Percentiles rank a stretch among this genome's conserved stretches.
Conservation (phyloP, 768 basidiomycete genomes). For the Dendrothele bispora region DNA sequence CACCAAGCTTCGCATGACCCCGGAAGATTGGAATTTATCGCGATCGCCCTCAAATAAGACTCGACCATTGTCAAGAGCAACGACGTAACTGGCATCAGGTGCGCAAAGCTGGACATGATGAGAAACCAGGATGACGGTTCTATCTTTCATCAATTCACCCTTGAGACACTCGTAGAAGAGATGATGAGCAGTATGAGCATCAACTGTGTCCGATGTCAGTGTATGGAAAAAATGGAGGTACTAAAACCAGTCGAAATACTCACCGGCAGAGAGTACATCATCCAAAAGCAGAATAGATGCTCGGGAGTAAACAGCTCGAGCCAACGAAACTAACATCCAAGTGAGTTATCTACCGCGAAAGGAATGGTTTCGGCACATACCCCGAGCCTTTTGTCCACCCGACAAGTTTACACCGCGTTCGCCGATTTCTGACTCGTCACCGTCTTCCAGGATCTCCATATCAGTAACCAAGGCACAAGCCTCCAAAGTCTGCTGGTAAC, state of each 20-base stretch:
- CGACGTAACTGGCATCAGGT: slow-evolving; percentile 77
- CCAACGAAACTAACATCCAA: slow-evolving; percentile 56
- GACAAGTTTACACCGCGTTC: slow-evolving; percentile 69
- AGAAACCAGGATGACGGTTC: slow-evolving; percentile 91
- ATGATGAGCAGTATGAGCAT: slow-evolving; percentile 91
- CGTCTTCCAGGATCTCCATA: slow-evolving; percentile 82
- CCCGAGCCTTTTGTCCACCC: slow-evolving; percentile 69
- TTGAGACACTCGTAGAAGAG: slow-evolving; percentile 81
- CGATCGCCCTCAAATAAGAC: slow-evolving; percentile 70
- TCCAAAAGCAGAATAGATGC: slow-evolving; percentile 82
- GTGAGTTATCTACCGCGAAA: slow-evolving; percentile 1
- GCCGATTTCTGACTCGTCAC: slow-evolving; percentile 85
- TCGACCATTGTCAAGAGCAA: slow-evolving; percentile 81
- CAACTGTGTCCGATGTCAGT: slow-evolving; percentile 54
- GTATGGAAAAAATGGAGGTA: slow-evolving; percentile 2
- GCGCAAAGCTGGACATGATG: slow-evolving; percentile 91
- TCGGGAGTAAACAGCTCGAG: slow-evolving; percentile 88
- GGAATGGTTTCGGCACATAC: slow-evolving; percentile 30
- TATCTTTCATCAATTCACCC: slow-evolving; percentile 75
- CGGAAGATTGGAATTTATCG: slow-evolving; percentile 65
- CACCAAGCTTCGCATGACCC: slow-evolving; percentile 63
- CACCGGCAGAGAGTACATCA: slow-evolving; percentile 68
- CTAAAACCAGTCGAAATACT: slow-evolving; percentile 6
- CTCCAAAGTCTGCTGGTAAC: slow-evolving; percentile 78
- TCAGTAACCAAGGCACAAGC: slow-evolving; percentile 74